phyloP scores from a whole-genome alignment of 805 yeast genomes.

The Wickerhamomyces canadensis region DNA sequence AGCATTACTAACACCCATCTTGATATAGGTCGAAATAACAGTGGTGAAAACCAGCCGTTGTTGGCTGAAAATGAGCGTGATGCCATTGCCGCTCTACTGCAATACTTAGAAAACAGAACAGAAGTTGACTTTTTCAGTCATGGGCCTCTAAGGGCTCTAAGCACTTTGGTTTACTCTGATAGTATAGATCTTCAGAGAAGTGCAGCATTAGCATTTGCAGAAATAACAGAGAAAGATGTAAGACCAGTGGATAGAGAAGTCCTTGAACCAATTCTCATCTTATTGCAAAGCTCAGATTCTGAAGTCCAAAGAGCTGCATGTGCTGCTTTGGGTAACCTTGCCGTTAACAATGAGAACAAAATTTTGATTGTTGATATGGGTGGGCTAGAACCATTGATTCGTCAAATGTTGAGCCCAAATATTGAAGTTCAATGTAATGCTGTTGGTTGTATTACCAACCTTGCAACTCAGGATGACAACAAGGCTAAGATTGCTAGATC shows the following conservation, averaged over 20 bases:
- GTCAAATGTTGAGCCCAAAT: constrained; percentile 96
- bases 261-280: constrained; percentile 84
- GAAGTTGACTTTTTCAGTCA: constrained; percentile 91
- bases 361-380: constrained; percentile 95
- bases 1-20: constrained; percentile 7
- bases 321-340: constrained; percentile 97
- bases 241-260: constrained; percentile 88
- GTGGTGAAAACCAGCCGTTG: constrained; percentile 67
- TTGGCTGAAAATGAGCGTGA: constrained; percentile 95
- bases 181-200: constrained; percentile 92
- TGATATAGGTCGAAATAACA: constrained; percentile 36
- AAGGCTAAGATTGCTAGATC: constrained; percentile 93
- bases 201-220: constrained; percentile 98
- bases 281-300: constrained; percentile 80
- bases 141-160: constrained; percentile 76
- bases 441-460: constrained; percentile 96
- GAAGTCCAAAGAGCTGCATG: constrained; percentile 99
- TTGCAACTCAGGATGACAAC: constrained; percentile 97
- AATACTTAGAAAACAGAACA: constrained; percentile 79
- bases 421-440: constrained; percentile 99
- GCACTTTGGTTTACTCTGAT: constrained; percentile 91
- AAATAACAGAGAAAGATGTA: constrained; percentile 94
- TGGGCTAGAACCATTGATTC: constrained; percentile 90
- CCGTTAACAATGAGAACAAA: constrained; percentile 94
- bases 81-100: constrained; percentile 86